phyloP scores from a whole-genome alignment of 768 basidiomycete genomes.

The Paxillus ammoniavirescens region DNA sequence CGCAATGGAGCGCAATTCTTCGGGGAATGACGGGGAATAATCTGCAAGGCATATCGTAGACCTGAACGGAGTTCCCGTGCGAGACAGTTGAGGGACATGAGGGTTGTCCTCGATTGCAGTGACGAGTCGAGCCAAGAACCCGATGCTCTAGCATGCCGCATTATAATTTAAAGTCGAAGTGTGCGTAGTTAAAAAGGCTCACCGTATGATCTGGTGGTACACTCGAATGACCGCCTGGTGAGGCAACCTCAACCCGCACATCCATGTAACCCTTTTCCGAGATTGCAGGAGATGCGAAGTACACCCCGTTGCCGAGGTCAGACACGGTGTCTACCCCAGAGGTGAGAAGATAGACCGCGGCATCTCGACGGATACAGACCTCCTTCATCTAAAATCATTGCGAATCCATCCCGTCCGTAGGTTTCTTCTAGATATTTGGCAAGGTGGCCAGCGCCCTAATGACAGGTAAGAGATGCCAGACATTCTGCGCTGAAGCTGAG shows the following conservation, averaged over 20 bases:
- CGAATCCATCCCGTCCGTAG: slow-evolving; percentile 69
- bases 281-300: too few species aligned
- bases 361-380: slow-evolving; percentile 37
- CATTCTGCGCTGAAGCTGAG: neutral
- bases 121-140: slow-evolving; percentile 67
- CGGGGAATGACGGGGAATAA: slow-evolving; percentile 52
- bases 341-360: neutral
- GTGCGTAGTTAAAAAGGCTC: slow-evolving; percentile 11
- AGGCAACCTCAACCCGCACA: slow-evolving; percentile 54
- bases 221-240: slow-evolving; percentile 79
- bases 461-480: neutral
- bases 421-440: slow-evolving; percentile 45
- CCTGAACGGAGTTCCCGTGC: slow-evolving; percentile 11
- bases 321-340: too few species aligned
- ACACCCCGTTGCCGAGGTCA: too few species aligned
- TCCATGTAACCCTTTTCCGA: slow-evolving; percentile 53
- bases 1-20: too few species aligned
- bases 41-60: slow-evolving; percentile 60
- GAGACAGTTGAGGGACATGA: slow-evolving; percentile 43
- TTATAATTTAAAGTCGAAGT: too few species aligned
- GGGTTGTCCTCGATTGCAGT: slow-evolving; percentile 66
- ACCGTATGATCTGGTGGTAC: slow-evolving; percentile 80
- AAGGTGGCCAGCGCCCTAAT: neutral
- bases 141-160: slow-evolving; percentile 35
- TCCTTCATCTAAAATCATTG: slow-evolving; percentile 84